Evolutionary conservation across 305 asterid species (phyloP).

Genomic region (Plantago lanceolata): DNA sequence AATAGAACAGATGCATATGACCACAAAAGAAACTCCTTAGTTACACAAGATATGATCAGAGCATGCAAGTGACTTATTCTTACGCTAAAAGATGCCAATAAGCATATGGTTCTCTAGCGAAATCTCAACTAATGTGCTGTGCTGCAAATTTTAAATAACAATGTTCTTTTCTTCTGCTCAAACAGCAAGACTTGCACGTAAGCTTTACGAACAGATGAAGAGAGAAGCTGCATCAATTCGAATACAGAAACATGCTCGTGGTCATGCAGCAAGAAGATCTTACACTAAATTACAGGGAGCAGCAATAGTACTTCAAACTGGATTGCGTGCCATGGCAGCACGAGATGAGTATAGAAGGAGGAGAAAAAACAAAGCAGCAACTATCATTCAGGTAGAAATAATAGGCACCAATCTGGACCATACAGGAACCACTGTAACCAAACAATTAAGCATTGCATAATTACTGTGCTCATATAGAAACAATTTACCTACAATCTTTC

Average conservation of each 20-base stretch:
- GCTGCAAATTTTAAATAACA: slow-evolving; percentile 10
- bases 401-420: slow-evolving; percentile 4
- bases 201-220: slow-evolving; percentile 65
- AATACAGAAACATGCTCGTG: slow-evolving; percentile 76
- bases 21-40: not conserved
- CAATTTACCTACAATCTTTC: not conserved
- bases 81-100: not conserved
- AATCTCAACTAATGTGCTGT: not conserved
- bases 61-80: not conserved
- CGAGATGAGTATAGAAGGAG: slow-evolving; percentile 68
- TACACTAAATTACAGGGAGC: slow-evolving; percentile 61
- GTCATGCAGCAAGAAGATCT: slow-evolving; percentile 61
- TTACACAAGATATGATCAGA: not conserved
- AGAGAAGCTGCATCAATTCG: slow-evolving; percentile 86
- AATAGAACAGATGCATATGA: not conserved
- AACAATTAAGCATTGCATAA: slow-evolving; percentile 4
- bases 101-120: not conserved
- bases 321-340: slow-evolving; percentile 79
- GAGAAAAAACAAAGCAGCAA: slow-evolving; percentile 77
- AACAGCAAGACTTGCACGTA: slow-evolving; percentile 76
- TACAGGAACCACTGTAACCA: not conserved
- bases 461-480: not conserved
- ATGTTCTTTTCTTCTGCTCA: slow-evolving; percentile 20
- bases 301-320: slow-evolving; percentile 73
- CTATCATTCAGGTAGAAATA: slow-evolving; percentile 60